Evolutionary conservation across 345 rosid species (phyloP).

Genomic region (Cardiospermum halicacabum): DNA sequence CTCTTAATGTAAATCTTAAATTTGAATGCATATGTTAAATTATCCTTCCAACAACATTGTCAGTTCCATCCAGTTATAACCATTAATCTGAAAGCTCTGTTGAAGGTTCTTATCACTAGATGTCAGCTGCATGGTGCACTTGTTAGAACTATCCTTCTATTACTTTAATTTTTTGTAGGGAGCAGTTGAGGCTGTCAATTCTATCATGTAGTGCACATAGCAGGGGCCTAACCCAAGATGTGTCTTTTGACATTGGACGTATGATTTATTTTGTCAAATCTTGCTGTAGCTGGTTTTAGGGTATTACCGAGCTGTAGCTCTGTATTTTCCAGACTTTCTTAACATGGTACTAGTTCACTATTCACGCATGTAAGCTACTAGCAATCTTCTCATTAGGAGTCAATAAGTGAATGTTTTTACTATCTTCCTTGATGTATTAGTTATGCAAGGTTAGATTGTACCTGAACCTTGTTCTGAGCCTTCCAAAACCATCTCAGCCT

Average conservation of each 20-base stretch:
- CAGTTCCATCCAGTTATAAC: too few species aligned
- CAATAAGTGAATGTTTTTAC: slow-evolving; percentile 3
- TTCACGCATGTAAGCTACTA: background rate
- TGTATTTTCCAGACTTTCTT: background rate
- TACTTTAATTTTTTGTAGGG: background rate
- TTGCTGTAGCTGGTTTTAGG: background rate
- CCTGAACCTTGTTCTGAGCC: background rate
- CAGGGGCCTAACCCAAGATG: background rate
- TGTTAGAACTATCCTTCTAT: too few species aligned
- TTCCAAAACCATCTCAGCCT: background rate
- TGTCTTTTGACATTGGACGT: background rate
- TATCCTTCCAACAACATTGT: too few species aligned
- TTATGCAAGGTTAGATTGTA: background rate
- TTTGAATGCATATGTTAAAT: too few species aligned
- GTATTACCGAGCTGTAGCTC: background rate
- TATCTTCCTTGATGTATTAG: background rate
- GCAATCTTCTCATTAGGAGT: background rate
- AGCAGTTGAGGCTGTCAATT: background rate
- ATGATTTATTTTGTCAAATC: background rate
- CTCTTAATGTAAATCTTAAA: too few species aligned
- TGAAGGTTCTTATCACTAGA: background rate
- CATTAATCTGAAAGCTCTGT: background rate
- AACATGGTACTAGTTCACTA: background rate
- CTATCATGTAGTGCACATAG: background rate
- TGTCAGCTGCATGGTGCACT: background rate